phyloP scores from a whole-genome alignment of 2,329 filamentous ascomycete species.

The Pseudogymnoascus sp. region DNA sequence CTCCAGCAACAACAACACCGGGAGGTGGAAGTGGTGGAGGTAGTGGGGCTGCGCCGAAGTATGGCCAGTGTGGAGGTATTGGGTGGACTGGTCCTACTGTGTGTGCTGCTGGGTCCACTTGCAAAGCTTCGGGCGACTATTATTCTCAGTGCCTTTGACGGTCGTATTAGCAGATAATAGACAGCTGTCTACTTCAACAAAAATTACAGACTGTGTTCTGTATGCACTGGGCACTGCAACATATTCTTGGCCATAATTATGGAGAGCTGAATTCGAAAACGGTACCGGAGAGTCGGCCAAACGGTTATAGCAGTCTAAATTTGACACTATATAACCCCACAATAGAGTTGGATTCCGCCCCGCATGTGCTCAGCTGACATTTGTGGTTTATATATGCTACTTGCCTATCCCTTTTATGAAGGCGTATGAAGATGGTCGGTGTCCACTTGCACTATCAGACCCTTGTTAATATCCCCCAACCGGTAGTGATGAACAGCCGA shows the following conservation, averaged over 20 bases:
- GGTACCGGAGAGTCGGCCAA: too few species aligned
- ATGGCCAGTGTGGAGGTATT: not conserved
- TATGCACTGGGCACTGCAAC: not conserved
- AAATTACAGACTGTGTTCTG: not conserved
- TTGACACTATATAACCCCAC: not conserved
- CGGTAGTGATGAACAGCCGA: not conserved
- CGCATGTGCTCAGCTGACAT: too few species aligned
- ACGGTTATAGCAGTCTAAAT: not conserved
- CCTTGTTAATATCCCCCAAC: not conserved
- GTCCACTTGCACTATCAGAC: not conserved
- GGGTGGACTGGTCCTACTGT: slow-evolving; percentile 8
- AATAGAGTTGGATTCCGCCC: not conserved
- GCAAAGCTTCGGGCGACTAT: slow-evolving; percentile 17
- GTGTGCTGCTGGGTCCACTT: slow-evolving; percentile 12
- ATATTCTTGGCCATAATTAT: not conserved
- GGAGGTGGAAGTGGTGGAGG: not conserved
- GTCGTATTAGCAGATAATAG: not conserved
- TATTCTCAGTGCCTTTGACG: slow-evolving; percentile 18
- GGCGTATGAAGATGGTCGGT: not conserved
- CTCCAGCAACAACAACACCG: not conserved
- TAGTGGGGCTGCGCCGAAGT: slow-evolving; percentile 8
- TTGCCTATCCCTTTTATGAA: not conserved
- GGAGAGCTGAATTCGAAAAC: not conserved
- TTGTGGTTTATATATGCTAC: not conserved
- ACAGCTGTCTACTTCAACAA: not conserved